Evolutionary conservation across 1,139 yeast species (phyloP).

Genomic region (Zygotorulaspora mrakii): DNA sequence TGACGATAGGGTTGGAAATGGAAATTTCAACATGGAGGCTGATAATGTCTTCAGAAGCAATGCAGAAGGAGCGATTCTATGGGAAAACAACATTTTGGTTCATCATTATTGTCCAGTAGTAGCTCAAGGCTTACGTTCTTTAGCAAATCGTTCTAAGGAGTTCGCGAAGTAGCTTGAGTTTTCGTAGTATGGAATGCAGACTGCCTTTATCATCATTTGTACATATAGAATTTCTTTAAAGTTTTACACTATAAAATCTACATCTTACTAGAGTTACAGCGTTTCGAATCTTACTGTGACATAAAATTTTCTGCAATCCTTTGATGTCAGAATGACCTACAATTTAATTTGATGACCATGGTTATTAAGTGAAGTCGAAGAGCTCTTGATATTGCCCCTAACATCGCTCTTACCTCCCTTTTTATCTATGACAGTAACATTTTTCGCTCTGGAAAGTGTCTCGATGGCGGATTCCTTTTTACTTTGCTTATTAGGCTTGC

Average conservation of each 20-base stretch:
- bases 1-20: conserved; percentile 81
- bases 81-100: conserved; percentile 79
- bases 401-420: conserved; percentile 75
- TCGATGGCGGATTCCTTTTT: conserved; percentile 64
- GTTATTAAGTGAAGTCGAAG: conserved; percentile 22
- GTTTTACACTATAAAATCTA: no score
- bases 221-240: no score
- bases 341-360: conserved; percentile 34
- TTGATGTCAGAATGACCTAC: conserved; percentile 14
- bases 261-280: no score
- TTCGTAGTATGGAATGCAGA: not conserved
- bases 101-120: conserved; percentile 81
- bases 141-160: conserved; percentile 40
- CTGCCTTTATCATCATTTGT: not conserved
- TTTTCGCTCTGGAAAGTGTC: conserved; percentile 69
- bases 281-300: no score
- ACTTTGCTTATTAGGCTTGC: conserved; percentile 45
- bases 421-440: conserved; percentile 74
- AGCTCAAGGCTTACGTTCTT: conserved; percentile 48
- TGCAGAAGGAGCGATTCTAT: conserved; percentile 81
- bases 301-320: no score
- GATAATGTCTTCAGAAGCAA: conserved; percentile 72
- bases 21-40: conserved; percentile 63
- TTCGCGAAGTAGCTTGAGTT: conserved; percentile 13
- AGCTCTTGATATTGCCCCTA: conserved; percentile 60